Evolutionary conservation across 2,329 filamentous ascomycete species (phyloP).

Genomic region (Herpotrichia juniperi): DNA sequence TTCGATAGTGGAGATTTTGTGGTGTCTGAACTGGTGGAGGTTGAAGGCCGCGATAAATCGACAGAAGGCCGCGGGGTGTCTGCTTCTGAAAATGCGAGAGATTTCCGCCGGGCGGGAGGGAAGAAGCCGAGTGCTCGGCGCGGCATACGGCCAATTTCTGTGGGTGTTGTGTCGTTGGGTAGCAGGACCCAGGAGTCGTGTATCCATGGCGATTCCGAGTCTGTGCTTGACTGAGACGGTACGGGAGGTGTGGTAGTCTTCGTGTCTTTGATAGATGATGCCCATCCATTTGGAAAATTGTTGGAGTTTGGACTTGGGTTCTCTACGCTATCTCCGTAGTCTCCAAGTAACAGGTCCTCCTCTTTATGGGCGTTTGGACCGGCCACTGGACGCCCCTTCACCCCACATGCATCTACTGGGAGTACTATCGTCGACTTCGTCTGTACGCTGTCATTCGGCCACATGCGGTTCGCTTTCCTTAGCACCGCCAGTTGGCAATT

Average conservation of each 20-base stretch:
- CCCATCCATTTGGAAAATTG: constrained; percentile 44
- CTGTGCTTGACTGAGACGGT: constrained; percentile 47
- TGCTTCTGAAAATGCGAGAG: constrained; percentile 66
- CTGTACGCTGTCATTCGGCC: constrained; percentile 92
- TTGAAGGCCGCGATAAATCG: constrained; percentile 61
- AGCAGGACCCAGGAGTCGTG: constrained; percentile 90
- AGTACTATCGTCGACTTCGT: constrained; percentile 79
- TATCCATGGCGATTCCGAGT: constrained; percentile 74
- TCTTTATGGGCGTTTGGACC: constrained; percentile 43
- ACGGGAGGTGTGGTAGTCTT: constrained; percentile 36
- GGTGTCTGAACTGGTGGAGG: constrained; percentile 34
- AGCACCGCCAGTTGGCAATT: constrained; percentile 84
- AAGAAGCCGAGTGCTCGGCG: constrained; percentile 87
- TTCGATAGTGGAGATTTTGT: constrained; percentile 48
- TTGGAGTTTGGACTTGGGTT: constrained; percentile 24
- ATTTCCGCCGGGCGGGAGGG: constrained; percentile 88
- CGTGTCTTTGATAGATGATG: constrained; percentile 42
- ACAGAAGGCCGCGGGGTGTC: constrained; percentile 72
- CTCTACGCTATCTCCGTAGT: constrained; percentile 28
- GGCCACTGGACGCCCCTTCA: constrained; percentile 71
- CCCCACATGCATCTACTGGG: constrained; percentile 86
- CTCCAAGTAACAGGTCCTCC: constrained; percentile 44
- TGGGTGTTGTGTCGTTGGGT: constrained; percentile 71
- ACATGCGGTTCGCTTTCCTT: constrained; percentile 87
- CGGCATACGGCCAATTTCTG: constrained; percentile 86